Evolutionary conservation across 495 filamentous ascomycete genomes (phyloP).

Genomic region (Xylaria scruposa): DNA sequence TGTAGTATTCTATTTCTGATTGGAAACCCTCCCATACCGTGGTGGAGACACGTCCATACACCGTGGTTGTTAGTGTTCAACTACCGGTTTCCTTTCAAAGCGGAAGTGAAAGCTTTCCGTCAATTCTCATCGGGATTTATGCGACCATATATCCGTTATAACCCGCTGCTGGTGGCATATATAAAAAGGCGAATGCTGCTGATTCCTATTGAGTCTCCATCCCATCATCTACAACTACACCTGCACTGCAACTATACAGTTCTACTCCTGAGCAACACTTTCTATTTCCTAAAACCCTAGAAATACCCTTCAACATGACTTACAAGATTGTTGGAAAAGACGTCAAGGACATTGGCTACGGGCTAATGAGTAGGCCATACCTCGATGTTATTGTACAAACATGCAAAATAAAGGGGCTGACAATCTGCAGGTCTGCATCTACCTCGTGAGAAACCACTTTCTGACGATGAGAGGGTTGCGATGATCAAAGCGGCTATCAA

Average conservation of each 20-base stretch:
- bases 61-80: no score
- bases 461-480: conserved; percentile 62
- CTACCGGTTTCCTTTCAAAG: not conserved
- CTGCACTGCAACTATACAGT: not conserved
- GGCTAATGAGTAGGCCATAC: conserved; percentile 58
- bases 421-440: conserved; percentile 65
- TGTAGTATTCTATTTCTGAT: not conserved
- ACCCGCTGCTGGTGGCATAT: not conserved
- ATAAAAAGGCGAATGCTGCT: not conserved
- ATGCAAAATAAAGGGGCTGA: not conserved
- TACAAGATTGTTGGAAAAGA: conserved; percentile 45
- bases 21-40: not conserved
- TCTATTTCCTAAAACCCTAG: not conserved
- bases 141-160: not conserved
- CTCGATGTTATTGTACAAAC: not conserved
- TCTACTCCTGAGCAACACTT: not conserved
- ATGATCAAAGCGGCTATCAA: conserved; percentile 66
- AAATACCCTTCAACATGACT: not conserved
- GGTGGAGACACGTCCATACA: not conserved
- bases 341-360: conserved; percentile 52
- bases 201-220: not conserved
- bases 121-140: not conserved
- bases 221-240: not conserved
- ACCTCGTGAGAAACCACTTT: conserved; percentile 55
- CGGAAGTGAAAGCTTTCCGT: not conserved